Evolutionary conservation across 2,329 filamentous ascomycete genomes (phyloP), one percentile per base, ranked within the genome.

Genomic region (Trichoderma sp.): DNA sequence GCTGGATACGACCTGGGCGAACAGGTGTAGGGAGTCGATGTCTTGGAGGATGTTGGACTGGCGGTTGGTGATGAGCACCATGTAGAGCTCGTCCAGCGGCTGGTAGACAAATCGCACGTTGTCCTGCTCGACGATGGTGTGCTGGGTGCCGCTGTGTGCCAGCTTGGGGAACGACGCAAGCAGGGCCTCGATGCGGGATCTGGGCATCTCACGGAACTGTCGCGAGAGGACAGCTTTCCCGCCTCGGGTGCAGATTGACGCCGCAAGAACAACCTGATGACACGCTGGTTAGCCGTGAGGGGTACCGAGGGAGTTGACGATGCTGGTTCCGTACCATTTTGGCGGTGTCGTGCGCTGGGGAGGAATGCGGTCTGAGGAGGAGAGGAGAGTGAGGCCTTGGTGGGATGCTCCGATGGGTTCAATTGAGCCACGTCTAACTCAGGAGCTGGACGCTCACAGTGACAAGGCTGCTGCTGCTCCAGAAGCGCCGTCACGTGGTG

Each of bases 31-130:
- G 66, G 95, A 97, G 80, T 98, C 95, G 78, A 99, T 99, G 79
- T 99, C 95, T 81, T 99, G 95, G 59, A 99, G 86, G 72, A 99
- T 99, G 81, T 99, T 99, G 78, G 94, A 98, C 83, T 98, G 95
- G 73, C 93, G 91, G 84, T 99, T 99, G 78, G 96, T 99, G 80
- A 99, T 98, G 74, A 99, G 88, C 70, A 99, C 94, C 88, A 99
- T 98, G 86, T 99, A 99, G 69, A 99, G 89, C 83, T 99, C 96
- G 81, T 99, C 96, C 69, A 99, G 86, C 67, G 95, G 96, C 78
- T 99, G 95, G 83, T 99, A 99, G 66, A 99, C 95, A 77, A 97
- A 99, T 81, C 95, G 94, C 75, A 99, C 95, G 82, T 97, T 98
- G 82, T 99, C 96, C 80, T 98, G 93, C 80, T 99, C 95, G 73